Conservation (phyloP, 2,329 filamentous ascomycete genomes). For the Biscogniauxia sp. region DNA sequence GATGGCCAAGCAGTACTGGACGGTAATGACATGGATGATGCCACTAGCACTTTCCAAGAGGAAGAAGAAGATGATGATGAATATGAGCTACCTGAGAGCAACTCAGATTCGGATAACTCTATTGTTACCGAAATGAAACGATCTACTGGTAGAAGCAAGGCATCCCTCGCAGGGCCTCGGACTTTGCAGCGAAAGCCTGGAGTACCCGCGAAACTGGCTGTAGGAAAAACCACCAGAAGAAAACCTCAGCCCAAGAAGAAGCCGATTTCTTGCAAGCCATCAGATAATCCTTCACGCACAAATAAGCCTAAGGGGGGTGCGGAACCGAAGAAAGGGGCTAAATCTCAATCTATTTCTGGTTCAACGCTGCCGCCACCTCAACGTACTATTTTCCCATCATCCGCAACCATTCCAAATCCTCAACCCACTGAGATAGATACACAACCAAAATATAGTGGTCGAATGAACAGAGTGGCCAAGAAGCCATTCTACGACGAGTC, state of each 20-base stretch:
- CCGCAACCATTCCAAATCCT: background rate
- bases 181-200: background rate
- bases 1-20: background rate
- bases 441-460: background rate
- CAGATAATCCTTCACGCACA: background rate
- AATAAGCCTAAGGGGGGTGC: background rate
- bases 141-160: background rate
- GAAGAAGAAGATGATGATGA: background rate
- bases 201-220: background rate
- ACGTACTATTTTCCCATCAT: background rate
- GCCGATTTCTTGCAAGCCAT: background rate
- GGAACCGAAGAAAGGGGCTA: background rate
- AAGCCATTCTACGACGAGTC: constrained; percentile 1
- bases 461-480: background rate
- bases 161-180: background rate
- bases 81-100: background rate
- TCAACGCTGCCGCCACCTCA: background rate
- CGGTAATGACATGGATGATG: background rate
- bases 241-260: background rate
- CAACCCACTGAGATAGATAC: background rate
- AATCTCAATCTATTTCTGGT: background rate
- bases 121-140: background rate
- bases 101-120: background rate
- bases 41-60: background rate
- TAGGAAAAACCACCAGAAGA: background rate